A percentile compares a stretch with the other conserved stretches of the same genome.
These are phyloP conservation scores for Aspergillus ustus DNA, from an alignment of 2,329 filamentous ascomycete species.

Conservation along the genomic window DNA sequence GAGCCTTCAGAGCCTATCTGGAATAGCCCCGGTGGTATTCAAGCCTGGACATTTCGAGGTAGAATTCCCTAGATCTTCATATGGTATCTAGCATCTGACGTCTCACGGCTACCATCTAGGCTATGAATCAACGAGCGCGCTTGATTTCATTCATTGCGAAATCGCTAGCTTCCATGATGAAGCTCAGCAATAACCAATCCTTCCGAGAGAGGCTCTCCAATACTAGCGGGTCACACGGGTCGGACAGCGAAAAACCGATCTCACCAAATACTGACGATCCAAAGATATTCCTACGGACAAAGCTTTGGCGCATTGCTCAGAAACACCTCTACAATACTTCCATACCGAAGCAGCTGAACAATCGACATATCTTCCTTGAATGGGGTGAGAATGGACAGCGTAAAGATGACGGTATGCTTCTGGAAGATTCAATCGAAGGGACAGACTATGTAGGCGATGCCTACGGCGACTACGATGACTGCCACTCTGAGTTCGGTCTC, in stretches of 20 bases:
- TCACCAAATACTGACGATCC: conserved; percentile 8
- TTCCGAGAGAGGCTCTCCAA: conserved; percentile 22
- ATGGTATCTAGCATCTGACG: background rate
- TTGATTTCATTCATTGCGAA: conserved; percentile 42
- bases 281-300: conserved; percentile 30
- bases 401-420: conserved; percentile 8
- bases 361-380: background rate
- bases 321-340: conserved; percentile 27
- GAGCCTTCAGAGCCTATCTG: conserved; percentile 24
- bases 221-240: conserved; percentile 11
- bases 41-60: conserved; percentile 37
- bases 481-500: conserved; percentile 4
- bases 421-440: conserved; percentile 6
- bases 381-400: background rate
- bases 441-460: background rate
- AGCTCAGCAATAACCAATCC: conserved; percentile 22
- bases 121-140: conserved; percentile 39
- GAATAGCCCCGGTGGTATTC: conserved; percentile 37
- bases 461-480: background rate
- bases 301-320: conserved; percentile 41
- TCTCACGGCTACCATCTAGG: conserved; percentile 26
- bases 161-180: conserved; percentile 38
- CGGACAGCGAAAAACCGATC: background rate
- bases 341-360: conserved; percentile 16
- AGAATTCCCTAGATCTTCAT: conserved; percentile 6